A percentile compares a stretch with the other conserved stretches of the same genome.
Conservation (phyloP, 208 protist species). For the Trypanosoma melophagium region DNA sequence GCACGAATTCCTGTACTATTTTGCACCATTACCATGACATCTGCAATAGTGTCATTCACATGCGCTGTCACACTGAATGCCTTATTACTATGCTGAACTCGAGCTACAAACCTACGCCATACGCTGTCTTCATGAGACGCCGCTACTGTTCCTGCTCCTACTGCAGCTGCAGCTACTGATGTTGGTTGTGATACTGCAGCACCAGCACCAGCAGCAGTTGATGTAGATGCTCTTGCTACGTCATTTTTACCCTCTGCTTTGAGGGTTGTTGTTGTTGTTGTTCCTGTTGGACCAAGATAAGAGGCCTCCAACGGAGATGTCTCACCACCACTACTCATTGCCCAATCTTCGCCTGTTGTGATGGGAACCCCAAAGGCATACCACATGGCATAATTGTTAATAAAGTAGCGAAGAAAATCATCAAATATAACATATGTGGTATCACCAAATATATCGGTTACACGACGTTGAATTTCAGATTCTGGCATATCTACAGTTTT, state of each 20-base stretch:
- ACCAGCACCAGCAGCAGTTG: neutral
- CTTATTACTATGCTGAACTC: constrained; percentile 61
- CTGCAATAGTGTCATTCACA: constrained; percentile 63
- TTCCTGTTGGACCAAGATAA: no score
- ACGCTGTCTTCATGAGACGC: constrained; percentile 12
- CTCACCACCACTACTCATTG: no score
- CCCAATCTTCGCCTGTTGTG: constrained; percentile 15
- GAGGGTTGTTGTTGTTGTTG: no score
- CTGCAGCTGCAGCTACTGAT: neutral
- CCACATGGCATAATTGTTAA: constrained; percentile 84
- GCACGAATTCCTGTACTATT: constrained; percentile 67
- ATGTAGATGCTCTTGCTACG: neutral
- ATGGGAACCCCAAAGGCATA: constrained; percentile 70
- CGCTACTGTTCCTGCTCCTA: constrained; percentile 45
- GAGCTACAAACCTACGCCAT: constrained; percentile 60
- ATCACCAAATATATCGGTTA: constrained; percentile 68
- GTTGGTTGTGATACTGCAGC: neutral
- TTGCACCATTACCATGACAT: constrained; percentile 85
- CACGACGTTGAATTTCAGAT: constrained; percentile 56
- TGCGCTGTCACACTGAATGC: constrained; percentile 86
- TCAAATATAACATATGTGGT: constrained; percentile 51
- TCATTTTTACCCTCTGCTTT: neutral
- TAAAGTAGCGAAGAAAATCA: constrained; percentile 62
- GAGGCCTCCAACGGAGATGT: no score
- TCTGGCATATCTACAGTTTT: constrained; percentile 78